These are phyloP conservation scores for Chenopodium suecicum DNA, from an alignment of 148 eudicot genomes.

Conservation along the genomic window DNA sequence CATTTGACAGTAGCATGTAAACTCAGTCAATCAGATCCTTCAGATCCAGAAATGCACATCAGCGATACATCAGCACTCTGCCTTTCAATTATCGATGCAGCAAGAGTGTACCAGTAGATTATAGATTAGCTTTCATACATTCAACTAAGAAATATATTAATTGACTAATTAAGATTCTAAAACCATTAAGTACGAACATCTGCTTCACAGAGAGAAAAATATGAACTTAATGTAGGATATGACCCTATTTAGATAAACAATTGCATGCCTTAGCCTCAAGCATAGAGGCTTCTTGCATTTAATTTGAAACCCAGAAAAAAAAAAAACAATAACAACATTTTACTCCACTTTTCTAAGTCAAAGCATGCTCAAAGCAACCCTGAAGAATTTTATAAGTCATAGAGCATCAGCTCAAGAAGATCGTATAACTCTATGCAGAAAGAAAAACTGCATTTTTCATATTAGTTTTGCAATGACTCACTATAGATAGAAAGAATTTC, in stretches of 20 bases:
- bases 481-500: not conserved
- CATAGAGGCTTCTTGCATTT: not conserved
- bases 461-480: not conserved
- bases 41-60: not conserved
- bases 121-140: not conserved
- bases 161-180: not conserved
- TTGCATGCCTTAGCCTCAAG: constrained; percentile 1
- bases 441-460: not conserved
- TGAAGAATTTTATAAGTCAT: not conserved
- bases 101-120: not conserved
- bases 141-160: not conserved
- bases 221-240: not conserved
- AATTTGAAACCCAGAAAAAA: not conserved
- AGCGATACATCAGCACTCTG: not conserved
- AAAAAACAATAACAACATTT: not conserved
- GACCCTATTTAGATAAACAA: not conserved
- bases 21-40: not conserved
- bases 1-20: constrained; percentile 3
- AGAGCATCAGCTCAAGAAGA: constrained; percentile 4
- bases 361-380: constrained; percentile 9
- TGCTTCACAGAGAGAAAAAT: not conserved
- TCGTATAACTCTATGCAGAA: not conserved
- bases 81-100: constrained; percentile 7
- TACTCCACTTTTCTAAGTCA: not conserved
- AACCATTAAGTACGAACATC: not conserved